phyloP scores from a whole-genome alignment of 2,329 filamentous ascomycete species.

The Aspergillus pseudoterreus region DNA sequence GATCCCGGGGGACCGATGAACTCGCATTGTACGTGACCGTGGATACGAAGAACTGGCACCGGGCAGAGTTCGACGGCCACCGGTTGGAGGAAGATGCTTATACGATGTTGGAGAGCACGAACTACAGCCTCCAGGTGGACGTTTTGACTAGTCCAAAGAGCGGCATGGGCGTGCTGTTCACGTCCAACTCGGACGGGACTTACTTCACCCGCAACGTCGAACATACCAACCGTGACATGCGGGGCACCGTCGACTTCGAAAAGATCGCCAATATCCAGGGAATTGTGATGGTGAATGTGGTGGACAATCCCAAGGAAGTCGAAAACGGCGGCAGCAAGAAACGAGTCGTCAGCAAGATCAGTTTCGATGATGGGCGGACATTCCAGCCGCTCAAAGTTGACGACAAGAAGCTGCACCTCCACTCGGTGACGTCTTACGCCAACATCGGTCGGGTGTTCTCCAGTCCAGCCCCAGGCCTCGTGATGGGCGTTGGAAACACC shows the following conservation, averaged over 20 bases:
- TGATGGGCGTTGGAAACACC: constrained; percentile 92
- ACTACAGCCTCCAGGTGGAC: constrained; percentile 96
- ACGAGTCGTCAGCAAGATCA: constrained; percentile 71
- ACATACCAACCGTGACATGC: constrained; percentile 78
- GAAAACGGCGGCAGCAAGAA: constrained; percentile 59
- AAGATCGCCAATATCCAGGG: constrained; percentile 90
- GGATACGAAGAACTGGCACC: constrained; percentile 82
- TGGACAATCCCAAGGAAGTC: constrained; percentile 80
- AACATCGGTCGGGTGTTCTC: constrained; percentile 88
- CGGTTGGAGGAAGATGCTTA: constrained; percentile 82
- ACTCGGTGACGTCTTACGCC: constrained; percentile 81
- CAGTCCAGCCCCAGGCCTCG: constrained; percentile 84
- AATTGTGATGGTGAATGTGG: constrained; percentile 83
- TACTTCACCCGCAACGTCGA: constrained; percentile 91
- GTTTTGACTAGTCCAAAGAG: constrained; percentile 67
- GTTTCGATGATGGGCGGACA: constrained; percentile 89
- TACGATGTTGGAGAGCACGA: constrained; percentile 90
- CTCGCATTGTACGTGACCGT: constrained; percentile 87
- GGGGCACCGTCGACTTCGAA: constrained; percentile 87
- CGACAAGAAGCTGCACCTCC: constrained; percentile 71
- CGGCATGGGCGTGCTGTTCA: constrained; percentile 84
- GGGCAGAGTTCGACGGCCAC: constrained; percentile 84
- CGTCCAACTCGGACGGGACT: constrained; percentile 95
- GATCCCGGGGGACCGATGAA: constrained; percentile 76
- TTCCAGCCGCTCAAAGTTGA: constrained; percentile 71